These are phyloP conservation scores for Lithocarpus polystachyus DNA, from an alignment of 306 rosid species.

Conservation along the genomic window DNA sequence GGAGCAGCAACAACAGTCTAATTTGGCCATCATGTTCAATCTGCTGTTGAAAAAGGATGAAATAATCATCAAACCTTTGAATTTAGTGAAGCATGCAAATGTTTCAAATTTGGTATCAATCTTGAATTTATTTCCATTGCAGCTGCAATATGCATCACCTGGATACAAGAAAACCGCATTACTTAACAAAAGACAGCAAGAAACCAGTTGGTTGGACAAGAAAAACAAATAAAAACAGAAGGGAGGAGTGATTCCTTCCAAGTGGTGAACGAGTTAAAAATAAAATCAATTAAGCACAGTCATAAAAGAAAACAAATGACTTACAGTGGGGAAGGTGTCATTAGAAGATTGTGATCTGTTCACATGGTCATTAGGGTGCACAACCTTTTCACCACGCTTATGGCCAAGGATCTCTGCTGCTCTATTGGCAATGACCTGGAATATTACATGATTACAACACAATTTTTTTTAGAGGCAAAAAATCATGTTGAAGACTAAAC, in stretches of 20 bases:
- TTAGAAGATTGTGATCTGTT: conserved; percentile 96
- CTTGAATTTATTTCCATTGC: conserved; percentile 80
- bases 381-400: conserved; percentile 81
- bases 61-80: conserved; percentile 62
- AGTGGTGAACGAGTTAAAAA: background rate
- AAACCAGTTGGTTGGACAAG: conserved; percentile 3
- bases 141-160: conserved; percentile 99
- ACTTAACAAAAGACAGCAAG: background rate
- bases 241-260: conserved; percentile 2
- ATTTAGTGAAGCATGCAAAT: conserved; percentile 61
- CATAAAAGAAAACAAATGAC: conserved; percentile 20
- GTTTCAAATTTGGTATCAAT: conserved; percentile 75
- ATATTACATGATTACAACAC: conserved; percentile 13
- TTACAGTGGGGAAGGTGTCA: conserved; percentile 97
- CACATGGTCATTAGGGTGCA: conserved; percentile 98
- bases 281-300: background rate
- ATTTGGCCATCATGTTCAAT: conserved; percentile 6
- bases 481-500: conserved; percentile 4
- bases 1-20: background rate
- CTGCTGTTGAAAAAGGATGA: background rate
- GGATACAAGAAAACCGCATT: conserved; percentile 4
- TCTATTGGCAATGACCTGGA: conserved; percentile 91
- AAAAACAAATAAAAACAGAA: background rate
- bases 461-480: background rate
- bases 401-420: conserved; percentile 98